These are phyloP conservation scores for Pseudodiploospora longispora DNA, from an alignment of 2,329 filamentous ascomycete genomes.

Conservation along the genomic window DNA sequence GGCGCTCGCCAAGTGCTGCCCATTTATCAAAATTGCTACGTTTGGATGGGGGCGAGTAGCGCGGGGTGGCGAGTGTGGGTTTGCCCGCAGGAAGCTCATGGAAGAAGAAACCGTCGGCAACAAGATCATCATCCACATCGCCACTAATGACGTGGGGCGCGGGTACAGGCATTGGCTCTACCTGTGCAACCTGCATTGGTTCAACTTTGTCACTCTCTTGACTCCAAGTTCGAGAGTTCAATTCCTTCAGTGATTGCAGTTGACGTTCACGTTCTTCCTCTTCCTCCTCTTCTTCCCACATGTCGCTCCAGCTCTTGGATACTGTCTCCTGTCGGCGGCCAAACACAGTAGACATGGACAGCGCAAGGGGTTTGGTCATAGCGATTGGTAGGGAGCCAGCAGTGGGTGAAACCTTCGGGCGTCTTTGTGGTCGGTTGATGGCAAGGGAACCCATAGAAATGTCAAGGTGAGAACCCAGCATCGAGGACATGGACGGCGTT, in stretches of 20 bases:
- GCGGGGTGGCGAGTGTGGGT: slow-evolving; percentile 31
- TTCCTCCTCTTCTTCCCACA: slow-evolving; percentile 89
- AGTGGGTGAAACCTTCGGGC: slow-evolving; percentile 45
- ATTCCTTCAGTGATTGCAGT: slow-evolving; percentile 52
- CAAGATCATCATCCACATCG: slow-evolving; percentile 55
- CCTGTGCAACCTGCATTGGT: slow-evolving; percentile 13
- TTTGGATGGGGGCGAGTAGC: slow-evolving; percentile 61
- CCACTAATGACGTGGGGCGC: slow-evolving; percentile 28
- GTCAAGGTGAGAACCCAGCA: slow-evolving; percentile 74
- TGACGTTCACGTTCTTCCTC: slow-evolving; percentile 60
- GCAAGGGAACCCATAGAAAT: slow-evolving; percentile 71
- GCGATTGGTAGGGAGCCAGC: slow-evolving; percentile 70
- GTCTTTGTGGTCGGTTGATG: slow-evolving; percentile 35
- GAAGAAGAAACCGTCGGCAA: slow-evolving; percentile 65
- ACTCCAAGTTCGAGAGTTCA: slow-evolving; percentile 72
- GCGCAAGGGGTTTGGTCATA: slow-evolving; percentile 65
- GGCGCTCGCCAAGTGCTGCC: slow-evolving; percentile 77
- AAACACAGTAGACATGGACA: slow-evolving; percentile 72
- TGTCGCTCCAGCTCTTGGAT: slow-evolving; percentile 98
- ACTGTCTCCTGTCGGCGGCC: slow-evolving; percentile 69
- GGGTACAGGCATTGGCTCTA: slow-evolving; percentile 10
- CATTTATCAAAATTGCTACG: slow-evolving; percentile 68
- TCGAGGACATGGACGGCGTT: slow-evolving; percentile 75
- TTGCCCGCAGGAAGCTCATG: slow-evolving; percentile 49
- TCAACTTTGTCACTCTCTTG: slow-evolving; percentile 57